phyloP scores from a whole-genome alignment of 768 basidiomycete genomes.

The Macrolepiota dolichaula region DNA sequence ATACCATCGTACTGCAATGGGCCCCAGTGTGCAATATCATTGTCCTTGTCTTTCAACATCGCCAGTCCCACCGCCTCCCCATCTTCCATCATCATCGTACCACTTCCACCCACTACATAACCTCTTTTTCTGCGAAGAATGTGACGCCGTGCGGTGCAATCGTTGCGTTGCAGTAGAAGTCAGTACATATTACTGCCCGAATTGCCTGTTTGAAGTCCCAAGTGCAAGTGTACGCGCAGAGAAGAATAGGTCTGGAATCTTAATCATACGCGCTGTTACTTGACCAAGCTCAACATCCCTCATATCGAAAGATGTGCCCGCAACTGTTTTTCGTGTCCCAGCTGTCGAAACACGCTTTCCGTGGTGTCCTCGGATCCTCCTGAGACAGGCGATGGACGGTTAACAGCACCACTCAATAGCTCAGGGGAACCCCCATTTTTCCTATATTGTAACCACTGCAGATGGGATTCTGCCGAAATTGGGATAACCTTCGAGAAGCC shows the following conservation, averaged over 20 bases:
- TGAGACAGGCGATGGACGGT: constrained; percentile 54
- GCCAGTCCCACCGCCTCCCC: constrained; percentile 68
- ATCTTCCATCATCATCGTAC: constrained; percentile 71
- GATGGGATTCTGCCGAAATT: constrained; percentile 92
- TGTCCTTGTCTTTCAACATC: constrained; percentile 68
- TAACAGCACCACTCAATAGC: constrained; percentile 49
- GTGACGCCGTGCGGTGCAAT: constrained; percentile 92
- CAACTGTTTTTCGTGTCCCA: constrained; percentile 96
- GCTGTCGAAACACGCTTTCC: constrained; percentile 84
- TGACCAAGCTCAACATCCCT: constrained; percentile 9
- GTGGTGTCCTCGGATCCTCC: constrained; percentile 89
- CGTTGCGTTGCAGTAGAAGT: constrained; percentile 91
- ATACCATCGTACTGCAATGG: constrained; percentile 20
- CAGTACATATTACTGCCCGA: constrained; percentile 96
- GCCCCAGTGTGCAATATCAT: constrained; percentile 54
- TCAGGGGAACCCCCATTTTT: constrained; percentile 88
- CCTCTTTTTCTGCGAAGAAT: constrained; percentile 98
- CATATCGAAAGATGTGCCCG: constrained; percentile 78
- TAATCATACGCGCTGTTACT: neutral
- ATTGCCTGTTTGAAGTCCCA: constrained; percentile 97
- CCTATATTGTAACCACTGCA: constrained; percentile 87
- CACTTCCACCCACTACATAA: constrained; percentile 81
- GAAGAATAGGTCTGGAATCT: constrained; percentile 75
- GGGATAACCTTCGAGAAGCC: constrained; percentile 96
- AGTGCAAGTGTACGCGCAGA: constrained; percentile 97